Evolutionary conservation across 2,329 filamentous ascomycete species (phyloP), one percentile per base, ranked within the genome.

Genomic region (Helotiales sp.): DNA sequence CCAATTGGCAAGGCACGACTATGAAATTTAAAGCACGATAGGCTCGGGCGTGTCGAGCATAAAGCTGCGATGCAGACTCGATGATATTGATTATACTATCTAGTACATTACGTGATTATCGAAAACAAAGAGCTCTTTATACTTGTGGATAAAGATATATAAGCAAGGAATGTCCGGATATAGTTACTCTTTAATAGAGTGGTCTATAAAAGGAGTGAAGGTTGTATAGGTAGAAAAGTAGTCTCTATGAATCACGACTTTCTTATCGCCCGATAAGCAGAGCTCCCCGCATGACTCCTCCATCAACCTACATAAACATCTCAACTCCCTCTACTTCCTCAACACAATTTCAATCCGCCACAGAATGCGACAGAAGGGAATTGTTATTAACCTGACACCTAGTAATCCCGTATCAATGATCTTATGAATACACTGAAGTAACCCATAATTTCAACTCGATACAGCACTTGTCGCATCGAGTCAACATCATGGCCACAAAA

Each of bases 401-500:
- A 19, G 7, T 2, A 17, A 48, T 31, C 4, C 15, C 19, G 29
- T 27, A 34, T 30, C 49, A 51, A 64, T 63, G 58, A 66, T 65
- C 34, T 44, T 61, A 48, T 52, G 44, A 59, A 65, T 63, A 67
- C 38, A 55, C 27, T 48, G 50, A 30, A 33, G 31, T 48, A 42
- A 9, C 13, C 31, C 44, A n/a, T 34, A n/a, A 34, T 19, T 54
- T 24, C 54, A 44, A 40, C 48, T 49, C 33, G 30, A 50, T 55
- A 40, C 19, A 36, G 42, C 19, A 25, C 12, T 25, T 13, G 30
- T 34, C 13, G 15, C 42, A 54, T 47, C 29, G 46, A 52, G 19
- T 49, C 17, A 17, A 12, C 52, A 60, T 44, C 53, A 87, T 86
- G 84, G 75, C 82, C 42, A 75, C 70, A 55, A 84, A 80, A 75